Evolutionary conservation across 257 asterid genomes (phyloP).

Genomic region (Solanum pinnatisectum): DNA sequence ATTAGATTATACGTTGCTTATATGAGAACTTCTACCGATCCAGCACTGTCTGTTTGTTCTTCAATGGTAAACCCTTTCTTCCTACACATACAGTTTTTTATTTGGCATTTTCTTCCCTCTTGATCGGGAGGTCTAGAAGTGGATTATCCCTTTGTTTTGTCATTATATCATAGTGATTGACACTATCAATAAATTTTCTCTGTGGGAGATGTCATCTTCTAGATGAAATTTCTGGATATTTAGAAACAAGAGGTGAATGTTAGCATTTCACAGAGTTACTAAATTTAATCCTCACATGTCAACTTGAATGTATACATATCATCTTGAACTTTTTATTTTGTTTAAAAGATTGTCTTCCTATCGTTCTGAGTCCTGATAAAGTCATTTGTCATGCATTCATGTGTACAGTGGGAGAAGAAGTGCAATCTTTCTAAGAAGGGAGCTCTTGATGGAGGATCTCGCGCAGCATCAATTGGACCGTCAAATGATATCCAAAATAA

Average conservation of each 20-base stretch:
- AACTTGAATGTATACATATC: not conserved
- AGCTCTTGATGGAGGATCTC: constrained; percentile 37
- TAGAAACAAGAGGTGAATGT: not conserved
- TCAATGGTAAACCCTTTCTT: not conserved
- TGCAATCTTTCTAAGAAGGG: constrained; percentile 47
- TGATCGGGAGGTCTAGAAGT: not conserved
- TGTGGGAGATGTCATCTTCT: not conserved
- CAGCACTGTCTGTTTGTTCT: not conserved
- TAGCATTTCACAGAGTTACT: not conserved
- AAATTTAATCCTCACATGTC: not conserved
- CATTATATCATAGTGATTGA: not conserved
- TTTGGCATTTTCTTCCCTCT: not conserved
- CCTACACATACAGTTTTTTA: not conserved
- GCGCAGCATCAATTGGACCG: constrained; percentile 29
- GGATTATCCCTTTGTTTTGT: not conserved
- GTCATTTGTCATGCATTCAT: not conserved
- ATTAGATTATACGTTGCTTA: not conserved
- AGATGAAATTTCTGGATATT: not conserved
- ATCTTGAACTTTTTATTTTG: not conserved
- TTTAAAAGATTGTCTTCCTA: not conserved
- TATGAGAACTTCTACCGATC: not conserved
- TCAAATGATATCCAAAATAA: constrained; percentile 80
- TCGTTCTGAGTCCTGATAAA: not conserved
- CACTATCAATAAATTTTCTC: not conserved
- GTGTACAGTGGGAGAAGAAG: constrained; percentile 80